These are phyloP conservation scores for Xylaria hypoxylon DNA, from an alignment of 2,329 filamentous ascomycete species.

Conservation along the genomic window DNA sequence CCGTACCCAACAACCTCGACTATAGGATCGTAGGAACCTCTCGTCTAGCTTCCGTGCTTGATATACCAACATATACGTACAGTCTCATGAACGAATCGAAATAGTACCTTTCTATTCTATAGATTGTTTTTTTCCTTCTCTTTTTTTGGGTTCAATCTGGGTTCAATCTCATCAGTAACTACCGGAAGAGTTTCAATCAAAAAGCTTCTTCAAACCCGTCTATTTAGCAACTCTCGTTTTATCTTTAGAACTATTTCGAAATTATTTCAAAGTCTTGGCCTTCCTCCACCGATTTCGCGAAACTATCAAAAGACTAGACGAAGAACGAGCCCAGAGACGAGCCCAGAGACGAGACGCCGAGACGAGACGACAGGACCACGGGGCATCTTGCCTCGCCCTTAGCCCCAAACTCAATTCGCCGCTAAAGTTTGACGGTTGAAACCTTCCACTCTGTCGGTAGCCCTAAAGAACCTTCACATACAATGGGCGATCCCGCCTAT, in stretches of 20 bases:
- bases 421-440: conserved; percentile 33
- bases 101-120: background rate
- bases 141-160: too few species aligned
- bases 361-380: conserved; percentile 4
- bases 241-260: background rate
- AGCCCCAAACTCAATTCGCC: conserved; percentile 39
- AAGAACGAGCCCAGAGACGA: conserved; percentile 3
- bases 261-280: background rate
- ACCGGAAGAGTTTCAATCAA: background rate
- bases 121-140: too few species aligned
- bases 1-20: background rate
- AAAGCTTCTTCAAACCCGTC: background rate
- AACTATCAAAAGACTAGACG: conserved; percentile 9
- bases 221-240: background rate
- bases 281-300: background rate
- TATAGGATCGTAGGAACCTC: conserved; percentile 2
- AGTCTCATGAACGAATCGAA: background rate
- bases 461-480: background rate
- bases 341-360: background rate
- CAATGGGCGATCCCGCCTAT: conserved; percentile 37
- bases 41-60: background rate
- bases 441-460: conserved; percentile 28
- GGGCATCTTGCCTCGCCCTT: conserved; percentile 21
- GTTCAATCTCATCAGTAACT: background rate
- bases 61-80: background rate